Conservation (phyloP, 805 yeast genomes). For the Cyberlindnera suaveolens region DNA sequence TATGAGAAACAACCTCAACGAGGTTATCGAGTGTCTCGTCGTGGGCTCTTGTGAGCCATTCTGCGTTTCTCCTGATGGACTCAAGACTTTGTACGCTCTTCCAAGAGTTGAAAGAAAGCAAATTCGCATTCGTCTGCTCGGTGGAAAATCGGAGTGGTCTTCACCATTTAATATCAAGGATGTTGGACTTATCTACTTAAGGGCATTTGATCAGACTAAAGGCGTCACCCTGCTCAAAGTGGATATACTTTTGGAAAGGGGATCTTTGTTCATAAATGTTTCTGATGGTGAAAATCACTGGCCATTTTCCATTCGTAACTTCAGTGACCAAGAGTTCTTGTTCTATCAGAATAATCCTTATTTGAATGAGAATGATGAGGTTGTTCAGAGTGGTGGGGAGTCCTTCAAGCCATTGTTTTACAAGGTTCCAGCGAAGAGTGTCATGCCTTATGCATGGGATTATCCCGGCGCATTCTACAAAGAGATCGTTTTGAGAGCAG, state of each 20-base stretch:
- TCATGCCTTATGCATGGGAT: slow-evolving; percentile 98
- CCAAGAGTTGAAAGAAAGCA: slow-evolving; percentile 53
- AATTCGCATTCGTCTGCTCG: slow-evolving; percentile 51
- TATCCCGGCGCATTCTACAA: slow-evolving; percentile 86
- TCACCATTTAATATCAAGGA: slow-evolving; percentile 83
- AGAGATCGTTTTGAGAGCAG: slow-evolving; percentile 68
- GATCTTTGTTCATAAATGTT: slow-evolving; percentile 73
- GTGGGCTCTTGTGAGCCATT: slow-evolving; percentile 54
- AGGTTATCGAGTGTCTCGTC: slow-evolving; percentile 55
- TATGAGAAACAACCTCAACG: slow-evolving; percentile 53
- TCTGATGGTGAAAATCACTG: slow-evolving; percentile 70
- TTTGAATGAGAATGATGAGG: slow-evolving; percentile 59
- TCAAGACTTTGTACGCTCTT: slow-evolving; percentile 59
- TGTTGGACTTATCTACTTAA: slow-evolving; percentile 73
- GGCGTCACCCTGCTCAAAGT: slow-evolving; percentile 69
- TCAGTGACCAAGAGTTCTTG: slow-evolving; percentile 79
- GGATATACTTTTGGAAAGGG: slow-evolving; percentile 71
- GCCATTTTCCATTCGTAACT: slow-evolving; percentile 92
- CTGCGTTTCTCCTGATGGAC: slow-evolving; percentile 39
- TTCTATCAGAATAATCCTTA: slow-evolving; percentile 82
- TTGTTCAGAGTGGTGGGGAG: slow-evolving; percentile 39
- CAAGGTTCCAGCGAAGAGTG: slow-evolving; percentile 79
- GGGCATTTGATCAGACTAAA: slow-evolving; percentile 54
- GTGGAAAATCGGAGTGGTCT: slow-evolving; percentile 65
- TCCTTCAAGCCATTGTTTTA: slow-evolving; percentile 76